Percentiles rank a stretch among this genome's conserved stretches.
phyloP scores from a whole-genome alignment of 2,329 filamentous ascomycete species.

The Didymella pinodella region DNA sequence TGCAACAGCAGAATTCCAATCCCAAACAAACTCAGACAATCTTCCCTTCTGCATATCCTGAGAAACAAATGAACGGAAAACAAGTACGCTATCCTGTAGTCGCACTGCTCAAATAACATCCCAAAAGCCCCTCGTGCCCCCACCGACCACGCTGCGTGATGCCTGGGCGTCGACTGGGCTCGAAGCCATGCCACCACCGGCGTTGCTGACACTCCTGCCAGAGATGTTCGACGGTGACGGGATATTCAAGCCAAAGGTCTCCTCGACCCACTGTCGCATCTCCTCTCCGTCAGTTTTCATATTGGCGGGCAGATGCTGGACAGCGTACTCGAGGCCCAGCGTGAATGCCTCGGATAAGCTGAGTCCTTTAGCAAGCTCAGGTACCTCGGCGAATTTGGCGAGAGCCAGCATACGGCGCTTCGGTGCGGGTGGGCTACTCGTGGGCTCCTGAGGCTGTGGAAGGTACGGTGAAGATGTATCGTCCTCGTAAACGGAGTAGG shows the following conservation, averaged over 20 bases:
- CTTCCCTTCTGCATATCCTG: not conserved
- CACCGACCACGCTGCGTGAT: not conserved
- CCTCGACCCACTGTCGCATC: not conserved
- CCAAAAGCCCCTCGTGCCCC: conserved; percentile 6
- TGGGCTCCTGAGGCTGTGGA: not conserved
- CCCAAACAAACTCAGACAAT: not conserved
- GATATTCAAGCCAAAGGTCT: not conserved
- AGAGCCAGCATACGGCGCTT: not conserved
- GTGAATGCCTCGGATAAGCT: not conserved
- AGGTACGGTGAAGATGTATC: not conserved
- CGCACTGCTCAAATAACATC: conserved; percentile 5
- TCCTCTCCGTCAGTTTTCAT: not conserved
- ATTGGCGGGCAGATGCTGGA: not conserved
- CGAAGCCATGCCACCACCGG: not conserved
- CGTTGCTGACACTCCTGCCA: not conserved
- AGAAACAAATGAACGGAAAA: not conserved
- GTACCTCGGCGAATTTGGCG: not conserved
- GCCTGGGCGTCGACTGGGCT: not conserved
- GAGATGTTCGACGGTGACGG: not conserved
- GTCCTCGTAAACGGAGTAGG: not conserved
- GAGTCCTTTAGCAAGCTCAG: not conserved
- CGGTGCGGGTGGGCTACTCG: not conserved
- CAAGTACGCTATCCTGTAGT: not conserved
- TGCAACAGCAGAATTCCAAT: not conserved
- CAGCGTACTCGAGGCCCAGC: conserved; percentile 1